phyloP scores from a whole-genome alignment of 2,329 filamentous ascomycete genomes.

The Xylogone sp. region DNA sequence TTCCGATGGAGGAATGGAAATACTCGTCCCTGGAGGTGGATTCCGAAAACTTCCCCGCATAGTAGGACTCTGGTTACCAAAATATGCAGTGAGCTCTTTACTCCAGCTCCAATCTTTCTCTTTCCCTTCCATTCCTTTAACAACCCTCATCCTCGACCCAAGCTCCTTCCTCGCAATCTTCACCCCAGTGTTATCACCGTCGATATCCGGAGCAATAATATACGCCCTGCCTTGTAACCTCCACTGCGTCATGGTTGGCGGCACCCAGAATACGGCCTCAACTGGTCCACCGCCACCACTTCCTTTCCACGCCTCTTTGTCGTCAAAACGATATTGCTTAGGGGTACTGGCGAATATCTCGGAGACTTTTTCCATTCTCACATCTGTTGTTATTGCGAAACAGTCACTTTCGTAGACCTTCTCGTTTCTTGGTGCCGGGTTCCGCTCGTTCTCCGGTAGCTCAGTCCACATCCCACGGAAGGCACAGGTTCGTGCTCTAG shows the following conservation, averaged over 20 bases:
- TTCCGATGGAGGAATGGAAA: slow-evolving; percentile 46
- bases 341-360: slow-evolving; percentile 60
- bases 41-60: slow-evolving; percentile 74
- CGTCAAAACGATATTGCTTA: slow-evolving; percentile 30
- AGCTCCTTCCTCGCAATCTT: slow-evolving; percentile 58
- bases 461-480: slow-evolving; percentile 81
- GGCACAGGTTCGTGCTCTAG: slow-evolving; percentile 74
- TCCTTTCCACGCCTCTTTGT: slow-evolving; percentile 34
- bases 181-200: slow-evolving; percentile 47
- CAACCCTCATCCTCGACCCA: slow-evolving; percentile 57
- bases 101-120: slow-evolving; percentile 60
- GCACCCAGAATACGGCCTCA: slow-evolving; percentile 83
- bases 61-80: slow-evolving; percentile 79
- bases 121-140: slow-evolving; percentile 27
- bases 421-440: slow-evolving; percentile 69
- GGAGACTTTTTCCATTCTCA: slow-evolving; percentile 76
- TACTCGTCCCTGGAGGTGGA: slow-evolving; percentile 62
- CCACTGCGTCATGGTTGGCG: slow-evolving; percentile 74
- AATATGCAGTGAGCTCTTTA: slow-evolving; percentile 78
- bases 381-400: slow-evolving; percentile 81
- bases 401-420: slow-evolving; percentile 70
- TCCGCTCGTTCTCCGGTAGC: slow-evolving; percentile 68
- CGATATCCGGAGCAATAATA: slow-evolving; percentile 67
- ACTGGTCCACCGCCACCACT: slow-evolving; percentile 64
- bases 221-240: slow-evolving; percentile 73